phyloP scores from a whole-genome alignment of 2,329 filamentous ascomycete genomes.

The Fusarium buharicum region DNA sequence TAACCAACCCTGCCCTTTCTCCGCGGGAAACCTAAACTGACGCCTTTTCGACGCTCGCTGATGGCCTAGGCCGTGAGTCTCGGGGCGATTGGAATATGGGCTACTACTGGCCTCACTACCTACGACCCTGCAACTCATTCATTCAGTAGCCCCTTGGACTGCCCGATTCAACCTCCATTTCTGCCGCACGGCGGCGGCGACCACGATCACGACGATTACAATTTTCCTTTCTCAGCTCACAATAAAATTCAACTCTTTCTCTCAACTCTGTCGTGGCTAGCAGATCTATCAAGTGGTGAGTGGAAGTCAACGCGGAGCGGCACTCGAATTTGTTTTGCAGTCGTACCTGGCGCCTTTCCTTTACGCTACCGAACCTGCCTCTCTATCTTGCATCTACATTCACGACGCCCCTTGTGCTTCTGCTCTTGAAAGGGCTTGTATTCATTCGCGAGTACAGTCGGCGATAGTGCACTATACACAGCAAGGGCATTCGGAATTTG shows the following conservation, averaged over 20 bases:
- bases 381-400: background rate
- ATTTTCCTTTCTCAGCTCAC: constrained; percentile 3
- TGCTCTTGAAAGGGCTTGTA: background rate
- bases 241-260: constrained; percentile 18
- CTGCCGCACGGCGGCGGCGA: constrained; percentile 34
- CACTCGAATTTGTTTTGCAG: constrained; percentile 9
- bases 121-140: constrained; percentile 45
- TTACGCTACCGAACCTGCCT: constrained; percentile 16
- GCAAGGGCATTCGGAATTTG: constrained; percentile 24
- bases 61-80: constrained; percentile 51
- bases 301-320: constrained; percentile 13
- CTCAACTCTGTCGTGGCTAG: constrained; percentile 26
- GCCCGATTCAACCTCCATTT: constrained; percentile 29
- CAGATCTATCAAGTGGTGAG: constrained; percentile 38
- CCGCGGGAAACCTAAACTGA: constrained; percentile 12
- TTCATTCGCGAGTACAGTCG: constrained; percentile 13
- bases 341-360: constrained; percentile 11
- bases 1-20: constrained; percentile 16
- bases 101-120: constrained; percentile 50
- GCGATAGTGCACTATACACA: constrained; percentile 12
- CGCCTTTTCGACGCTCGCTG: constrained; percentile 44
- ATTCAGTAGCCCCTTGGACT: constrained; percentile 39
- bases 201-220: constrained; percentile 6
- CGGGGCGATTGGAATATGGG: constrained; percentile 55
- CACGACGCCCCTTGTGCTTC: background rate